Evolutionary conservation across 257 asterid species (phyloP).

Genomic region (Gynochthodes officinalis): DNA sequence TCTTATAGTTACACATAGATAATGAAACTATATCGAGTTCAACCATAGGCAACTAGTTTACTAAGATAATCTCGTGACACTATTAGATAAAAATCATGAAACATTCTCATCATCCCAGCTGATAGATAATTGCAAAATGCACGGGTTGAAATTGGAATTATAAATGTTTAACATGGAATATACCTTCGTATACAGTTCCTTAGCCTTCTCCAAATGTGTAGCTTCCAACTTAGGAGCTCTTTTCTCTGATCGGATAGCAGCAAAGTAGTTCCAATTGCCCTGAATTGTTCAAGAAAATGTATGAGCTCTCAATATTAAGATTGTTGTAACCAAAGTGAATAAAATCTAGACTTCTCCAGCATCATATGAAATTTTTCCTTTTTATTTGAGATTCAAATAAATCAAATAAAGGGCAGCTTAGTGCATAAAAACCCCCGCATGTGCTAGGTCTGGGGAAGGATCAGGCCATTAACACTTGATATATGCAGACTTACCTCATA

Average conservation of each 20-base stretch:
- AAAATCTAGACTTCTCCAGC: background rate
- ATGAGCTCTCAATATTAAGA: conserved; percentile 20
- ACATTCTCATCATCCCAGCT: background rate
- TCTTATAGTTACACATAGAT: background rate
- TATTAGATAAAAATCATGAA: background rate
- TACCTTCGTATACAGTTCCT: conserved; percentile 93
- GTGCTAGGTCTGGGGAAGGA: too few relatives aligned
- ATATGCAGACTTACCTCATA: too few relatives aligned
- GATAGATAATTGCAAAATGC: background rate
- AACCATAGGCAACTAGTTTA: background rate
- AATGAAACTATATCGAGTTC: background rate
- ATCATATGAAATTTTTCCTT: background rate
- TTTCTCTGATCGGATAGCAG: conserved; percentile 69
- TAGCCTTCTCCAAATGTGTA: conserved; percentile 95
- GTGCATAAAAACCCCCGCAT: too few relatives aligned
- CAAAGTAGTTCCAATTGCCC: conserved; percentile 98
- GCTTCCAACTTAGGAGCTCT: conserved; percentile 92
- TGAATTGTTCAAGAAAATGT: conserved; percentile 30
- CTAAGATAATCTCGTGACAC: background rate
- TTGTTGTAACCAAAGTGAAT: conserved; percentile 14
- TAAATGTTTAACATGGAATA: conserved; percentile 21
- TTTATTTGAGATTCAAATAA: background rate
- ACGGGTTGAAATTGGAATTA: background rate
- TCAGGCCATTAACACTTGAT: too few relatives aligned
- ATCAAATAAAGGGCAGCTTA: too few relatives aligned